Base-by-base conservation (phyloP, 305 asterid genomes). In the Fraxinus platypoda region DNA sequence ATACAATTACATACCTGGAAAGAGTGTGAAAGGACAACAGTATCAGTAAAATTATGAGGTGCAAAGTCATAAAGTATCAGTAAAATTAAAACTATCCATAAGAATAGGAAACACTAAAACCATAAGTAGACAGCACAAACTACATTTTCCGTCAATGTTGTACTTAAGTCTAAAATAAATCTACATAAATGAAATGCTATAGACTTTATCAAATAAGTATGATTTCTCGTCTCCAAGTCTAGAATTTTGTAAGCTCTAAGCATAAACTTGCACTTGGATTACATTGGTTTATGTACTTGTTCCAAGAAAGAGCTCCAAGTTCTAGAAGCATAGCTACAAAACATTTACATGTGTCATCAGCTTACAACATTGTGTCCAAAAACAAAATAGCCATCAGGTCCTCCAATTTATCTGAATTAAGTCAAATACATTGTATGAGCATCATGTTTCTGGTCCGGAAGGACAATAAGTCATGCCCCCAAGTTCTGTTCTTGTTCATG, bases 1-100 rank as follows among this genome's bases (percentile, higher is more conserved):
- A 96, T 77, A 96, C 95, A 83, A 96, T 74, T 57, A 96, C 93
- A 86, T 96, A 96, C 85, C 99, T 96, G 92, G 76, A 43, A 82
- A 83, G 52, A 74, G 74, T 62, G 82, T 38, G 78, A 83, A 81
- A 17, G 76, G 75, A 78, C 74, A 17, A 76, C 17, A 66, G 43
- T 35, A 74, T 84, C 31, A 86, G 79, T 81, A 62, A 43, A 66
- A 28, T n/a, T 6, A n/a, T 54, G 66, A 57, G 31, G 12, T 78
- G 11, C 26, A 33, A 80, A 81, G 66, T 82, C 81, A 46, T 23
- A 76, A 59, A 83, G 52, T 74, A 71, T 9, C 6, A 31, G 71
- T 15, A 28, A 80, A 0, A 31, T 52, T 19, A 43, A 79, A 25
- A 64, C 33, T 41, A n/a, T 75, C 8, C 25, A 19, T 11, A 78